Base-by-base conservation (phyloP, 2,329 filamentous ascomycete species). In the Epichloe gansuensis region DNA sequence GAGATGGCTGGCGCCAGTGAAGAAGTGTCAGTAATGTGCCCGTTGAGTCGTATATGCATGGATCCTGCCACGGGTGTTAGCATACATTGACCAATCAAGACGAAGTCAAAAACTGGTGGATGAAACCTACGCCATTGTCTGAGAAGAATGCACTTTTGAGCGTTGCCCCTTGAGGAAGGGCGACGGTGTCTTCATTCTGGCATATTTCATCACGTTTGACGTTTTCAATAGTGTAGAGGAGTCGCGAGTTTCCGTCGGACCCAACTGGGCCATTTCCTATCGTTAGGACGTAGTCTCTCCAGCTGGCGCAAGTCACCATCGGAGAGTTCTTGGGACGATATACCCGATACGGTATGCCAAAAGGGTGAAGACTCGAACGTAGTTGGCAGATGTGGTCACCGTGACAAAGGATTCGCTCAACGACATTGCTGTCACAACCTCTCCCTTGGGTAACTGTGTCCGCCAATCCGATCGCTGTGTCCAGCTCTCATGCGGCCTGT, bases 401-500 rank as follows among this genome's bases (percentile, higher is more conserved):
- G 93, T 91, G 56, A 97, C 78, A 63, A 94, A 97, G 0, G 88
- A 91, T 45, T 93, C 86, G 65, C 88, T 94, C 13, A 98, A 76
- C 0, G 93, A 91, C 72, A 98, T 89, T 54, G 91, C 88, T 59
- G 83, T 83, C 2, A 96, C 81, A 11, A 84, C 78, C 69, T 98
- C 93, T n/a, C 89, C 89, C 35, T 79, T 78, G 0, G 93, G 93
- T n/a, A 98, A 70, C 57, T 86, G 77, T 0, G 86, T 95, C 48
- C 88, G 83, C 90, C 91, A 97, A 68, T 98, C 93, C 21, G 82
- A 81, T 50, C 93, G 80, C 48, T 88, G 80, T 2, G 91, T 96
- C 93, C 93, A 98, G 1, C 88, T 94, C 71, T 98, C 91, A 64
- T 98, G 93, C 0, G 94, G 93, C 6, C 93, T 82, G 68, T 97